A percentile compares a stretch with the other conserved stretches of the same genome.
phyloP scores from a whole-genome alignment of 2,329 filamentous ascomycete species.

The Paraphoma chrysanthemicola region DNA sequence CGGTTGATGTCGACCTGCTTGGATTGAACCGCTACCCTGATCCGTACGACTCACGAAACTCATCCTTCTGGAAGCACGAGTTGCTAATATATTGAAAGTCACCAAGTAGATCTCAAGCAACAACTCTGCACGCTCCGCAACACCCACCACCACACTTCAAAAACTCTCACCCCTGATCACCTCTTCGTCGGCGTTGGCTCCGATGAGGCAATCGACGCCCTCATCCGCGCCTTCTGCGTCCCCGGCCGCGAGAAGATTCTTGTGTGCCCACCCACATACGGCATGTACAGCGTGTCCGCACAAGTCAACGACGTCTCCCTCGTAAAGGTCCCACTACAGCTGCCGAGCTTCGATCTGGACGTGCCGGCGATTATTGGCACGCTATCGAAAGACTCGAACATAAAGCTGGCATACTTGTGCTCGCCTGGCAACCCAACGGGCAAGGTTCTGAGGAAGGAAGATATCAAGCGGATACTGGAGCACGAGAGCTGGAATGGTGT shows the following conservation, averaged over 20 bases:
- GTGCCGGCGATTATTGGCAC: slow-evolving; percentile 71
- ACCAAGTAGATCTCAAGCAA: slow-evolving; percentile 87
- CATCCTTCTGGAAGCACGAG: background rate
- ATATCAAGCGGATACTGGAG: slow-evolving; percentile 75
- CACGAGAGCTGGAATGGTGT: slow-evolving; percentile 96
- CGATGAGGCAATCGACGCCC: slow-evolving; percentile 94
- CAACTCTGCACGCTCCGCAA: slow-evolving; percentile 87
- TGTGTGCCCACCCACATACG: slow-evolving; percentile 95
- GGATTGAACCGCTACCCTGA: slow-evolving; percentile 95
- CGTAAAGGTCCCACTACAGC: slow-evolving; percentile 82
- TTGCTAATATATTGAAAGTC: slow-evolving; percentile 52
- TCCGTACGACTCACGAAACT: slow-evolving; percentile 58
- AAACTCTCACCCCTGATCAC: slow-evolving; percentile 77
- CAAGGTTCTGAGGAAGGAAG: slow-evolving; percentile 75
- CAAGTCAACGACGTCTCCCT: slow-evolving; percentile 91
- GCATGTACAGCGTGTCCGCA: slow-evolving; percentile 96
- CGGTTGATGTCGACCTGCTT: slow-evolving; percentile 74
- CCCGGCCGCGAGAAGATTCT: slow-evolving; percentile 90
- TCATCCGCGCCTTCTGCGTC: slow-evolving; percentile 90
- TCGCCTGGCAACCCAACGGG: slow-evolving; percentile 95
- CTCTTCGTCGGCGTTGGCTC: slow-evolving; percentile 95
- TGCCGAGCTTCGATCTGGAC: slow-evolving; percentile 74
- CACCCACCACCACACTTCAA: slow-evolving; percentile 78
- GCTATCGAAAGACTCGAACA: slow-evolving; percentile 67
- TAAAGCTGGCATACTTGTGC: slow-evolving; percentile 93